These are phyloP conservation scores for Neurospora sp. DNA, from an alignment of 495 filamentous ascomycete species.

Conservation along the genomic window DNA sequence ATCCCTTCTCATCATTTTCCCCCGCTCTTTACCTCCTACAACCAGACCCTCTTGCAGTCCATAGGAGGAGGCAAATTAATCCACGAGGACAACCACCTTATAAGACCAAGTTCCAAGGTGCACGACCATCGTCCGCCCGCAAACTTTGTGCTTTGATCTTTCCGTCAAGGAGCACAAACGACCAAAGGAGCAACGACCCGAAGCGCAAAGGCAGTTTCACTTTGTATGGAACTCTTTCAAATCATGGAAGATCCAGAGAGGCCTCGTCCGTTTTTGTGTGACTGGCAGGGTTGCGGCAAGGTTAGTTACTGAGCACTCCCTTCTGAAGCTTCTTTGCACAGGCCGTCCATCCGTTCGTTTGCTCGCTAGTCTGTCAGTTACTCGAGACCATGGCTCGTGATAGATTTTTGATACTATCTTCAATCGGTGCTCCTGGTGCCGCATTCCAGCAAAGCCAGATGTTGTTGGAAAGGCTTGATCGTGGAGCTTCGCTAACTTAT, in stretches of 20 bases:
- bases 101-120: neutral
- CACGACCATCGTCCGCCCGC: neutral
- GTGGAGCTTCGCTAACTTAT: neutral
- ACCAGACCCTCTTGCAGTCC: neutral
- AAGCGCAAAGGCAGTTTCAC: neutral
- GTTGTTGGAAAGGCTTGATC: neutral
- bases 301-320: conserved; percentile 21
- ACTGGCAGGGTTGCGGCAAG: conserved; percentile 42
- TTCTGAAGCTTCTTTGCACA: neutral
- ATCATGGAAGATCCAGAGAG: neutral
- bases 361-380: neutral
- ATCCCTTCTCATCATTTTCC: neutral
- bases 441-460: neutral
- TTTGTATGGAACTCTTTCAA: neutral
- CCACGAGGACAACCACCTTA: neutral
- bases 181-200: neutral
- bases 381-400: neutral
- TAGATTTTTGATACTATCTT: neutral
- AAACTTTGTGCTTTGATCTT: conserved; percentile 1
- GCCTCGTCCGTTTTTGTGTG: conserved; percentile 42
- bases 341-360: neutral
- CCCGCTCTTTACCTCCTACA: neutral
- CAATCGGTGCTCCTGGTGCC: neutral
- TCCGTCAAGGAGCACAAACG: neutral
- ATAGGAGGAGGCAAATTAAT: neutral